A percentile compares a stretch with the other conserved stretches of the same genome.
phyloP scores from a whole-genome alignment of 192 early-diverging fungal genomes.

The Coemansia nantahalensis region DNA sequence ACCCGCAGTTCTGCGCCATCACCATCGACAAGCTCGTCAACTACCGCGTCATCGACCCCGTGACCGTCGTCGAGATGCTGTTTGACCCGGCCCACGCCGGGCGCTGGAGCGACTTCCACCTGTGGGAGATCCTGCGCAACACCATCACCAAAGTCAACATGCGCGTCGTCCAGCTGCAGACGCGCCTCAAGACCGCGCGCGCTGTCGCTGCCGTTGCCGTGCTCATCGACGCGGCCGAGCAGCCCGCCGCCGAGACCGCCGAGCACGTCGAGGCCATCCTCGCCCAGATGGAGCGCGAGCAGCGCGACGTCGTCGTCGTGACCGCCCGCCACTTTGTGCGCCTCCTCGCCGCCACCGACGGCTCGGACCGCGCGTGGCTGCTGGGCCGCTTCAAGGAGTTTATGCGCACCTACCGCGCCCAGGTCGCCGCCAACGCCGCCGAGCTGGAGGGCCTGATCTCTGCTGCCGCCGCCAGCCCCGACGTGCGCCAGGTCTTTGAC shows the following conservation, averaged over 20 bases:
- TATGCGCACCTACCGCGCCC: constrained; percentile 56
- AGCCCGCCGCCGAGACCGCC: constrained; percentile 33
- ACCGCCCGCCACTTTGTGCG: constrained; percentile 66
- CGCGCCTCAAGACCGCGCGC: constrained; percentile 24
- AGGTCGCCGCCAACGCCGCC: constrained; percentile 47
- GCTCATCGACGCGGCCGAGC: constrained; percentile 14
- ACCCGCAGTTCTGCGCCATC: constrained; percentile 90
- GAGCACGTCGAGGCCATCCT: constrained; percentile 63
- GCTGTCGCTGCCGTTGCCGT: constrained; percentile 35
- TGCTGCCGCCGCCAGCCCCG: constrained; percentile 39
- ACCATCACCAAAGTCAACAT: constrained; percentile 83
- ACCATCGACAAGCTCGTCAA: constrained; percentile 92
- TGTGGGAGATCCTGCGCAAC: constrained; percentile 86
- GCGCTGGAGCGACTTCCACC: constrained; percentile 55
- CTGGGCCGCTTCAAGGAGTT: constrained; percentile 61
- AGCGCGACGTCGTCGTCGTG: constrained; percentile 76
- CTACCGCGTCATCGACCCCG: constrained; percentile 89
- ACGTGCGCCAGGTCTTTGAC: constrained; percentile 36
- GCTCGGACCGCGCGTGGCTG: constrained; percentile 64
- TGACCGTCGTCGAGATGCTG: constrained; percentile 75
- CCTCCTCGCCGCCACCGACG: constrained; percentile 47
- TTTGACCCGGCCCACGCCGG: constrained; percentile 55
- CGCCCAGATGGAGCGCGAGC: constrained; percentile 68
- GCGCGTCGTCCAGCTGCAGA: constrained; percentile 60
- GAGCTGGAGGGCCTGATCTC: constrained; percentile 53